Conservation (phyloP, 805 yeast species). For the Hermanozyma aechmeae region DNA sequence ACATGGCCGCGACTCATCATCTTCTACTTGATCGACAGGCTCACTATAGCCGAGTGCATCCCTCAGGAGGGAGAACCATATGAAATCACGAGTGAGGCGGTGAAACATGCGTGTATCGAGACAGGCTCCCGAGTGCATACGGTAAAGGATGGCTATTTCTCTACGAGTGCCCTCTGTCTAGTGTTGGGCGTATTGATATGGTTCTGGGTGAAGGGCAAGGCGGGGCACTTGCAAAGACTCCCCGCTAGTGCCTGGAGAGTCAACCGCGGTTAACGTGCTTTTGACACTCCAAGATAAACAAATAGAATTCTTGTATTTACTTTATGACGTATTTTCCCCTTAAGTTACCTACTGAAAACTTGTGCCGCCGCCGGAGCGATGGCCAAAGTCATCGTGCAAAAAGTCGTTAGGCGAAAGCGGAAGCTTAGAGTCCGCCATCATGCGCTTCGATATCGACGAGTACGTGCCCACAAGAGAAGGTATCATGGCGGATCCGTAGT, state of each 20-base stretch:
- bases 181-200: constrained; percentile 55
- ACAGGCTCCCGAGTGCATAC: constrained; percentile 48
- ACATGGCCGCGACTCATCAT: constrained; percentile 93
- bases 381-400: constrained; percentile 21
- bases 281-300: too few species aligned
- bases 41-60: constrained; percentile 60
- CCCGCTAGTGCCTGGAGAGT: constrained; percentile 77
- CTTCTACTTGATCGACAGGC: constrained; percentile 67
- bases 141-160: constrained; percentile 74
- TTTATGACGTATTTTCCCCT: too few species aligned
- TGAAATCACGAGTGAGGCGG: constrained; percentile 15
- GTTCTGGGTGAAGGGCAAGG: constrained; percentile 58
- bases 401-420: constrained; percentile 37
- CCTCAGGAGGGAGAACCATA: constrained; percentile 1
- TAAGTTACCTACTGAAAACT: too few species aligned
- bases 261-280: too few species aligned
- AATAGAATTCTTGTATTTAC: too few species aligned
- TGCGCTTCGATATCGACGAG: constrained; percentile 25
- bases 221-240: constrained; percentile 55
- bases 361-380: constrained; percentile 5
- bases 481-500: too few species aligned
- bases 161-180: constrained; percentile 67
- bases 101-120: constrained; percentile 41
- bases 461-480: constrained; percentile 33
- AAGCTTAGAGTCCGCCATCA: constrained; percentile 23